Percentiles rank a stretch among this genome's conserved stretches.
phyloP scores from a whole-genome alignment of 306 rosid species.

The Cicer yamashitae region DNA sequence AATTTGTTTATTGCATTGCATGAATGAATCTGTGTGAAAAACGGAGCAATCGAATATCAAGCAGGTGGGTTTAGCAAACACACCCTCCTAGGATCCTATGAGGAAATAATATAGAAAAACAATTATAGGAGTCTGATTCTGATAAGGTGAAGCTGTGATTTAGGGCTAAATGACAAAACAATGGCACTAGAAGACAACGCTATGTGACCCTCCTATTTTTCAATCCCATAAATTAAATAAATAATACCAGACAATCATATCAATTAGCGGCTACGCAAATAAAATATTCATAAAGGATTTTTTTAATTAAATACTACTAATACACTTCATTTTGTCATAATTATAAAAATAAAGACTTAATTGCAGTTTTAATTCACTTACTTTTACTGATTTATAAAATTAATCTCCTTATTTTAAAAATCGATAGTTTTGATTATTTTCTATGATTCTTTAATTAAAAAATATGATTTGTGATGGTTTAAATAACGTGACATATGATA shows the following conservation, averaged over 20 bases:
- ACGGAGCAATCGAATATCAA: slow-evolving; percentile 22
- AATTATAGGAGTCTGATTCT: slow-evolving; percentile 40
- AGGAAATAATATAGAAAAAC: slow-evolving; percentile 41
- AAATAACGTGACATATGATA: no score
- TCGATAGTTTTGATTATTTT: no score
- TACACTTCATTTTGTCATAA: no score
- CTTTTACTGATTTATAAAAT: no score
- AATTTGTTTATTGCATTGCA: slow-evolving; percentile 27
- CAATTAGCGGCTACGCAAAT: slow-evolving; percentile 45
- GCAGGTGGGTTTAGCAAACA: slow-evolving; percentile 27
- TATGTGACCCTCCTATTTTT: slow-evolving; percentile 36
- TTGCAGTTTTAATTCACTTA: no score
- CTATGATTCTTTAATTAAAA: no score
- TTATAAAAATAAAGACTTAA: no score
- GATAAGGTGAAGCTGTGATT: slow-evolving; percentile 47
- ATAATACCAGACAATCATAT: slow-evolving; percentile 30
- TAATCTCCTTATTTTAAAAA: no score
- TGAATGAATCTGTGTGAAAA: slow-evolving; percentile 38
- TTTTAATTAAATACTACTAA: no score
- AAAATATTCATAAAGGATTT: not conserved
- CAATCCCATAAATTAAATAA: slow-evolving; percentile 40
- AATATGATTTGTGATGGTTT: no score
- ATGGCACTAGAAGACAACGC: slow-evolving; percentile 37
- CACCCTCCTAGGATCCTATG: slow-evolving; percentile 54
- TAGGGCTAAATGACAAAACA: slow-evolving; percentile 49